Evolutionary conservation across 495 filamentous ascomycete genomes (phyloP).

Genomic region (Xylaria acuta): DNA sequence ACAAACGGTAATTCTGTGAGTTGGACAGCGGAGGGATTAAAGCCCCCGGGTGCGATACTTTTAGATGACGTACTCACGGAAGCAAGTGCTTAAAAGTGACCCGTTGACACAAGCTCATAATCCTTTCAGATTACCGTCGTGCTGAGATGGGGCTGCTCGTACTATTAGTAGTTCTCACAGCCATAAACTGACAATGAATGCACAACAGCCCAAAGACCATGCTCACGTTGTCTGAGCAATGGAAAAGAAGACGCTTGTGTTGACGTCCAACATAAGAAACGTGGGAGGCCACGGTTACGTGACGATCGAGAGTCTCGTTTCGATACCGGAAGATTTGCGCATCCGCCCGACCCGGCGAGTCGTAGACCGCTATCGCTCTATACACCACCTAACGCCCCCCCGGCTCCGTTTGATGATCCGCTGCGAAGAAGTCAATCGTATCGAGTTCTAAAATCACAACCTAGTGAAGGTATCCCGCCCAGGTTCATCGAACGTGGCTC

Average conservation of each 20-base stretch:
- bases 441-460: conserved; percentile 65
- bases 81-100: conserved; percentile 22
- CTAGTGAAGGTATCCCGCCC: conserved; percentile 51
- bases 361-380: conserved; percentile 55
- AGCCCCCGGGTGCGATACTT: not conserved
- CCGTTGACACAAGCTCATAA: not conserved
- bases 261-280: conserved; percentile 96
- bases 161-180: not conserved
- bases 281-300: conserved; percentile 87
- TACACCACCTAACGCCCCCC: conserved; percentile 39
- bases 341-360: conserved; percentile 47
- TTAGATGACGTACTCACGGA: not conserved
- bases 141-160: not conserved
- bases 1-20: not conserved
- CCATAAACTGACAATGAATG: conserved; percentile 22
- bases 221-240: conserved; percentile 65
- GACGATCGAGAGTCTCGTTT: conserved; percentile 72
- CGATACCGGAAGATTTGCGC: conserved; percentile 55
- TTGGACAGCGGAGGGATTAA: not conserved
- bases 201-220: conserved; percentile 65
- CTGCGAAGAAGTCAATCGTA: conserved; percentile 59
- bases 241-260: conserved; percentile 83
- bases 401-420: conserved; percentile 50
- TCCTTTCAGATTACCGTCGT: not conserved
- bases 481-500: conserved; percentile 55